Evolutionary conservation across 345 rosid species (phyloP), one percentile per base, ranked within the genome.

Genomic region (Hevea brasiliensis): DNA sequence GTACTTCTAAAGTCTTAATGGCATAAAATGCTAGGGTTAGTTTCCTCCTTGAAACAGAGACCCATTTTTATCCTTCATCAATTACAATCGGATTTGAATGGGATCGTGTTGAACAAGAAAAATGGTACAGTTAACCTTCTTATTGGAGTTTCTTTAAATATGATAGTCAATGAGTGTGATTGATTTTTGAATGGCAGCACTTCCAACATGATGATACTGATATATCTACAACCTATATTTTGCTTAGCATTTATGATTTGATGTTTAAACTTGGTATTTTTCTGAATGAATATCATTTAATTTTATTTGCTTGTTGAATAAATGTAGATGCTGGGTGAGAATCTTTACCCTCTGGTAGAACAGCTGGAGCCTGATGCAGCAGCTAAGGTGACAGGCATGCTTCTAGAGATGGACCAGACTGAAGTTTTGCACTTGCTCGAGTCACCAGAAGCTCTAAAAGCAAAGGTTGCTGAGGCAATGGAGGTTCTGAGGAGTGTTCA

Each of bases 321-420:
- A 65, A 47, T 79, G 76, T 73, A 94, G 98, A 86, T 94, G 97
- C 81, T 94, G 71, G 98, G 98, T 4, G 97, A 94, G 90, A 94
- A 80, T 82, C 95, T 94, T 47, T 94, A 94, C 79, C 98, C 97
- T 8, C 89, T 86, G 20, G 98, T 94, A 40, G 98, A 94, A 27
- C 95, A 90, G 81, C 86, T 94, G 63, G 95, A 94, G 81, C 89
- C 89, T 56, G 97, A 90, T 40, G 83, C 95, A 40, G 95, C 97
- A 21, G 98, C 97, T 20, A 94, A 94, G 80, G 98, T 94, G 56
- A 90, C 98, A 3, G 97, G 97, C 26, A 92, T 94, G 98, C 98
- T 94, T 70, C 77, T 94, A 78, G 98, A 94, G 79, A 94, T 94
- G 98, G 98, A 94, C 45, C 97, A 92, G 81, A 88, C 98, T 0